Conservation (phyloP, 306 rosid species). For the Alnus rubra region DNA sequence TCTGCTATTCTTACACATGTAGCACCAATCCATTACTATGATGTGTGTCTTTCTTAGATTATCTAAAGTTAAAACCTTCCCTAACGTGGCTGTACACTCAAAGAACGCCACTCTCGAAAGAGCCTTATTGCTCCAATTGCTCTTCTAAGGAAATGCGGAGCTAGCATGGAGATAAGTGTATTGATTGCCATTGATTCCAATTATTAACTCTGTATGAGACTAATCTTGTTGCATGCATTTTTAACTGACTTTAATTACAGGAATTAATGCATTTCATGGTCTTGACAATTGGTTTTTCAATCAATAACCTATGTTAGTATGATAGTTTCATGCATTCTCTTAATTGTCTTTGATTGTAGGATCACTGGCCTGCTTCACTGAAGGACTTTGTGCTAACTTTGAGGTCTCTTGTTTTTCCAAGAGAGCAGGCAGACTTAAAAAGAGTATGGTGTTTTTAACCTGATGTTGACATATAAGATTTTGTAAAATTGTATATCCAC, state of each 20-base stretch:
- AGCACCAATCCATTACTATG: no score
- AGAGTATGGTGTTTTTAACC: conserved; percentile 41
- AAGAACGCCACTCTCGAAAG: no score
- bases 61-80: no score
- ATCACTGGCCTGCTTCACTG: conserved; percentile 78
- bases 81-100: no score
- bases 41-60: no score
- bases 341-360: conserved; percentile 43
- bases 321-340: not conserved
- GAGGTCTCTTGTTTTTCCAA: conserved; percentile 62
- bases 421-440: conserved; percentile 63
- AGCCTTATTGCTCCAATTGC: no score
- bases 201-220: not conserved
- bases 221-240: not conserved
- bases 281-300: not conserved
- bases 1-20: no score
- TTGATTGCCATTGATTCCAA: not conserved
- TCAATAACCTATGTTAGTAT: not conserved
- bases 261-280: not conserved
- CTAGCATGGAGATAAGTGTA: no score
- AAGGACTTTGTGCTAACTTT: conserved; percentile 51
- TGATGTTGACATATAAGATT: not conserved
- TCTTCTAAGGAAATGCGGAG: no score
- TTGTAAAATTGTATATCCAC: not conserved
- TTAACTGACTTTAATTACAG: not conserved